Evolutionary conservation across 106 monocot species (phyloP).

Genomic region (Acorus calamus): DNA sequence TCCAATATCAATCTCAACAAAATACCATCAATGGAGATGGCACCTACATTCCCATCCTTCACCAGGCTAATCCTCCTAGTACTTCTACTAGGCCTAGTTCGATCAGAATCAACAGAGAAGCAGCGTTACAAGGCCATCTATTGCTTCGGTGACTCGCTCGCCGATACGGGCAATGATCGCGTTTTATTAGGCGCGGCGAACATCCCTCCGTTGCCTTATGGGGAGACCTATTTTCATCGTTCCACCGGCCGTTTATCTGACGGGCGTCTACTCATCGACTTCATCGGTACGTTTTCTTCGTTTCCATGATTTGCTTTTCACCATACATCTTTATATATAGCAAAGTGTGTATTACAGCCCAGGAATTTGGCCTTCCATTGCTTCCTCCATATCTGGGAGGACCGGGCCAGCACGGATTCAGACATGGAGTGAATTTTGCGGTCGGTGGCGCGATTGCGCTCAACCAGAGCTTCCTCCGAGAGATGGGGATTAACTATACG

Average conservation of each 20-base stretch:
- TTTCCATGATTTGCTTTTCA: background rate
- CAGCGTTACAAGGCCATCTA: constrained; percentile 6
- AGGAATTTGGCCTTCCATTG: constrained; percentile 25
- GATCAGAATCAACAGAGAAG: background rate
- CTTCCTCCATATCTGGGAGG: constrained; percentile 25
- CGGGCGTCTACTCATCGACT: constrained; percentile 11
- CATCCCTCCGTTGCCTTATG: background rate
- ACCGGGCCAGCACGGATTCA: background rate
- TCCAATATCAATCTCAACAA: too few species aligned
- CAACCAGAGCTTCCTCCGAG: constrained; percentile 2
- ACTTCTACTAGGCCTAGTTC: background rate
- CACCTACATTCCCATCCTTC: constrained; percentile 29
- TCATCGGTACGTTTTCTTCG: constrained; percentile 10
- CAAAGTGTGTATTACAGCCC: constrained; percentile 11
- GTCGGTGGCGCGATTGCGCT: constrained; percentile 23
- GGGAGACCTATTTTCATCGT: constrained; percentile 4
- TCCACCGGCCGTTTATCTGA: constrained; percentile 4
- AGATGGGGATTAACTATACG: background rate
- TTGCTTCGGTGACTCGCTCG: constrained; percentile 1
- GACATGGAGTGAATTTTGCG: constrained; percentile 28
- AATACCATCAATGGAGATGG: too few species aligned
- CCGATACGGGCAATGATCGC: constrained; percentile 2
- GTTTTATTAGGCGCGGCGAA: background rate
- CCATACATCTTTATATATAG: background rate
- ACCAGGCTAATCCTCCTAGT: constrained; percentile 2